A percentile compares a stretch with the other conserved stretches of the same genome.
Conservation (phyloP, 805 yeast genomes). For the Lipomyces kockii region DNA sequence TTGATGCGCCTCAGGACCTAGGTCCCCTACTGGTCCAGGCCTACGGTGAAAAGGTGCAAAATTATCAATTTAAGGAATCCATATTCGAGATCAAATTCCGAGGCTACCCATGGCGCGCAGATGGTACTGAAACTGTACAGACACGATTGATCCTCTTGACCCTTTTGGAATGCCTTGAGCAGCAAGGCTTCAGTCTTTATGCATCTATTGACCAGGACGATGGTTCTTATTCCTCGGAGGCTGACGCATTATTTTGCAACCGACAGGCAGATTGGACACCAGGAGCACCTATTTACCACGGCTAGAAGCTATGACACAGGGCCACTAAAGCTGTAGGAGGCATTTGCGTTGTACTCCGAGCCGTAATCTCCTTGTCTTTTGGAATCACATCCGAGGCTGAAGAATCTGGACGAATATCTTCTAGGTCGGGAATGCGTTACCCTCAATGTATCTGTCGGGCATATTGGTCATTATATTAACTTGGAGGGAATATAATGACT, state of each 20-base stretch:
- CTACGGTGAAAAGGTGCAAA: background rate
- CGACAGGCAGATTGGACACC: constrained; percentile 5
- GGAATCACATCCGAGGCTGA: too few relatives aligned
- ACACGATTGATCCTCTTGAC: background rate
- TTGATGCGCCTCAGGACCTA: constrained; percentile 5
- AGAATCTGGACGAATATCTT: too few relatives aligned
- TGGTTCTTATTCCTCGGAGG: constrained; percentile 1
- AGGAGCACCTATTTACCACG: constrained; percentile 5
- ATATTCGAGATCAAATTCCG: constrained; percentile 7
- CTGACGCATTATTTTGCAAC: background rate
- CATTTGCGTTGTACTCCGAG: too few relatives aligned
- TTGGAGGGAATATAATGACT: too few relatives aligned
- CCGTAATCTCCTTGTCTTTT: too few relatives aligned
- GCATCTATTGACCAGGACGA: constrained; percentile 1
- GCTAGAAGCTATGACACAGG: background rate
- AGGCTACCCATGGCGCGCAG: background rate
- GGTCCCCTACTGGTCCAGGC: background rate
- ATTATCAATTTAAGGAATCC: background rate
- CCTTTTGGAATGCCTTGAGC: constrained; percentile 7
- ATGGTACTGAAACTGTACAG: background rate
- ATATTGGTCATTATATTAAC: too few relatives aligned
- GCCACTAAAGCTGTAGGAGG: too few relatives aligned
- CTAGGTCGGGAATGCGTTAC: too few relatives aligned
- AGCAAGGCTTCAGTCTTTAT: constrained; percentile 4
- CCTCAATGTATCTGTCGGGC: too few relatives aligned